A percentile compares a stretch with the other conserved stretches of the same genome.
phyloP scores from a whole-genome alignment of 495 filamentous ascomycete species.

The Amniculicola lignicola region DNA sequence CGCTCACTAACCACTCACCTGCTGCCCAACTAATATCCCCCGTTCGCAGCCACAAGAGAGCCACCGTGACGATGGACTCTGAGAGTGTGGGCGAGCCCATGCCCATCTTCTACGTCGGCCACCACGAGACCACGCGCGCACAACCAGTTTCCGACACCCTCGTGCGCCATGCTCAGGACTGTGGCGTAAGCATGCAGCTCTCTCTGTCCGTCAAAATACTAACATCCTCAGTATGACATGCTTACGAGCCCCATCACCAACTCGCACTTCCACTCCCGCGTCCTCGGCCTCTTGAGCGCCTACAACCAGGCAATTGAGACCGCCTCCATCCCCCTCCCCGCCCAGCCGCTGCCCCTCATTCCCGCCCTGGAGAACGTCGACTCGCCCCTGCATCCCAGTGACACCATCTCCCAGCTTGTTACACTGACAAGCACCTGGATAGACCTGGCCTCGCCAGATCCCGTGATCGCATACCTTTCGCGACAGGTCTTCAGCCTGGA shows the following conservation, averaged over 20 bases:
- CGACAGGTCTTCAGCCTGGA: slow-evolving; percentile 87
- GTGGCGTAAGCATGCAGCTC: slow-evolving; percentile 49
- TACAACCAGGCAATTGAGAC: slow-evolving; percentile 47
- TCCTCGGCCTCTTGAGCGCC: slow-evolving; percentile 55
- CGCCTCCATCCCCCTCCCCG: neutral
- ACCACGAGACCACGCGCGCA: slow-evolving; percentile 70
- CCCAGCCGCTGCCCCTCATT: slow-evolving; percentile 45
- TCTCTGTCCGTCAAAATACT: neutral
- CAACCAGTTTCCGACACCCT: slow-evolving; percentile 60
- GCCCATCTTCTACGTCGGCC: slow-evolving; percentile 74
- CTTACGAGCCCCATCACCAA: slow-evolving; percentile 88
- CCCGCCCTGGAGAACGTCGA: slow-evolving; percentile 69
- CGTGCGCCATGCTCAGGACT: slow-evolving; percentile 65
- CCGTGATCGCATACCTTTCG: slow-evolving; percentile 75
- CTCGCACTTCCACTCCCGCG: slow-evolving; percentile 70
- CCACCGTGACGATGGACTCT: slow-evolving; percentile 25
- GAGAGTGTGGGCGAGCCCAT: slow-evolving; percentile 52
- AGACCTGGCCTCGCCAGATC: slow-evolving; percentile 79
- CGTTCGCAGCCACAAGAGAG: neutral
- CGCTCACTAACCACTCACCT: neutral
- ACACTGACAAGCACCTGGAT: slow-evolving; percentile 83
- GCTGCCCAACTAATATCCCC: neutral
- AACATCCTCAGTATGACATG: slow-evolving; percentile 73
- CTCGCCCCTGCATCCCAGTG: slow-evolving; percentile 68
- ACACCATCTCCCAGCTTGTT: slow-evolving; percentile 66